These are phyloP conservation scores for Stachybotrys elegans DNA, from an alignment of 2,329 filamentous ascomycete genomes.

Conservation along the genomic window DNA sequence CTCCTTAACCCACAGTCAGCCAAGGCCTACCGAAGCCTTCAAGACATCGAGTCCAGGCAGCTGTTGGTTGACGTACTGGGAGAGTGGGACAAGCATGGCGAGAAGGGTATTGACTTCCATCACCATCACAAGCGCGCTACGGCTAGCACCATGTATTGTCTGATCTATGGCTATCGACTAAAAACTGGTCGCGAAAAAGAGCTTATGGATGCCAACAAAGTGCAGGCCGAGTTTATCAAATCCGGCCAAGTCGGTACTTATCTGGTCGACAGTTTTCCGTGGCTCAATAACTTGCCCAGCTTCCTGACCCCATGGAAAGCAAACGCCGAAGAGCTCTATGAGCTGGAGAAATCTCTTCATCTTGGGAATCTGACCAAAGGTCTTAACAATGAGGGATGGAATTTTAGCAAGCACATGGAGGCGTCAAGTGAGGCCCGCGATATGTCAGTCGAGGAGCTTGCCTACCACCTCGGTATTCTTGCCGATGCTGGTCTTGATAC, in stretches of 20 bases:
- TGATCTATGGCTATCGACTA: slow-evolving; percentile 31
- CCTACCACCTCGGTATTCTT: slow-evolving; percentile 25
- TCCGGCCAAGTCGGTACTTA: slow-evolving; percentile 24
- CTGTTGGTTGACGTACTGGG: slow-evolving; percentile 34
- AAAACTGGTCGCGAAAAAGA: slow-evolving; percentile 16
- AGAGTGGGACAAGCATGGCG: slow-evolving; percentile 13
- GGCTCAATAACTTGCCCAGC: slow-evolving; percentile 33
- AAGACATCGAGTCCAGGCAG: slow-evolving; percentile 41
- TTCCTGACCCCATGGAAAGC: slow-evolving; percentile 29
- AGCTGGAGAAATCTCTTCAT: slow-evolving; percentile 27
- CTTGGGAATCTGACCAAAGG: slow-evolving; percentile 17
- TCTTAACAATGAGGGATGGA: slow-evolving; percentile 20
- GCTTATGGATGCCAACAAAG: slow-evolving; percentile 15
- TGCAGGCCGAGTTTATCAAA: slow-evolving; percentile 19
- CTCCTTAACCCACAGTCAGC: slow-evolving; percentile 22
- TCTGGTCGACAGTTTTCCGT: slow-evolving; percentile 36
- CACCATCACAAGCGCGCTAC: slow-evolving; percentile 28
- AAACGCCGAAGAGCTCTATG: slow-evolving; percentile 23
- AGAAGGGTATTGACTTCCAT: slow-evolving; percentile 19
- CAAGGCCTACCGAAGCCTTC: slow-evolving; percentile 32
- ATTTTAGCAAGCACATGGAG: slow-evolving; percentile 22
- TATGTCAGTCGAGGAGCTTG: slow-evolving; percentile 22
- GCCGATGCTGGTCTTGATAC: slow-evolving; percentile 27
- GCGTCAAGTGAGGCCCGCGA: slow-evolving; percentile 11
- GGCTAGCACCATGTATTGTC: slow-evolving; percentile 29